Base-by-base conservation (phyloP, 768 basidiomycete species). In the Crassisporium funariophilum region DNA sequence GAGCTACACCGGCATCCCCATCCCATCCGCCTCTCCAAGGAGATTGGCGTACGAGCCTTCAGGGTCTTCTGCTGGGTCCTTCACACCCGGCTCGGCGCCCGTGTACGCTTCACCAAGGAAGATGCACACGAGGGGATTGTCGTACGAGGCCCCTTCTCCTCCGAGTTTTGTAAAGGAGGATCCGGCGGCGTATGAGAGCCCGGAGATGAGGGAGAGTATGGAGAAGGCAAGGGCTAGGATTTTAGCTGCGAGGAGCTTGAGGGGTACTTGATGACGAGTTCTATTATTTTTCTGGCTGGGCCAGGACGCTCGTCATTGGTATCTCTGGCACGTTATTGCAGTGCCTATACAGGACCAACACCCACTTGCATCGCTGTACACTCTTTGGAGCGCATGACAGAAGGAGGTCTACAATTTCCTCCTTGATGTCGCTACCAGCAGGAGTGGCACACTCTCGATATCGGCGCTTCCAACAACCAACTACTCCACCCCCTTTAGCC, bases 131-230 rank as follows among this genome's bases (percentile, higher is more conserved):
- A 23, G 60, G 21, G 62, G 56, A 1, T 34, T 52, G 37, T 58
- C 60, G 35, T 54, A 57, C 20, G 60, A 61, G 47, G 38, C 36
- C 7, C 19, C 31, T 3, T 11, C 29, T 31, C n/a, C 29, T 11
- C 29, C 29, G 10, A 31, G 29, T 31, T 31, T 31, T n/a, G 60
- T 63, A 20, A 61, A 50, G 46, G 84, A 84, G 53, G 80, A 82
- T 40, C 68, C 73, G 35, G 57, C 55, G 22, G 52, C 69, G 7
- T 86, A 80, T 76, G 71, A 79, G 62, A 88, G 84, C 58, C 75
- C 81, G 1, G 83, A 86, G 68, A 59, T 91, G 29, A 74, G 78
- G 46, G 83, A 85, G 66, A 78, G 75, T 20, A 91, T 90, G 88
- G 82, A 82, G 64, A 69, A 72, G 6, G 88, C 88, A 7, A 70